phyloP scores from a whole-genome alignment of 2,329 filamentous ascomycete genomes.

The Claviceps digitariae region DNA sequence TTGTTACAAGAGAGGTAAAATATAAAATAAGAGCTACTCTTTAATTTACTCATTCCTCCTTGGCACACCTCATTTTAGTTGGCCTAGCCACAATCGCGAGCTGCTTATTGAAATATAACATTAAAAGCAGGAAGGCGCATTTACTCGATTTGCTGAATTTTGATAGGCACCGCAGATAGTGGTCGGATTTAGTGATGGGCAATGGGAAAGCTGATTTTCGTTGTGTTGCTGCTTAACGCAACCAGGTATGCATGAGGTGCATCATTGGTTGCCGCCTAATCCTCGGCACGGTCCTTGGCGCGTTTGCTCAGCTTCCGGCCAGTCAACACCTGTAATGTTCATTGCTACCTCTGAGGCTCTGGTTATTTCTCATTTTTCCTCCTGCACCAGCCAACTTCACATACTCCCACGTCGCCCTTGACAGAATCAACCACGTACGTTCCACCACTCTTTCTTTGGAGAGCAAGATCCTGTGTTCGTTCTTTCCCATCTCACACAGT shows the following conservation, averaged over 20 bases:
- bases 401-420: conserved; percentile 1
- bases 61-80: too few species aligned
- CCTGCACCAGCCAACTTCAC: neutral
- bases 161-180: too few species aligned
- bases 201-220: neutral
- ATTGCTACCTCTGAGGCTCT: neutral
- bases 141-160: too few species aligned
- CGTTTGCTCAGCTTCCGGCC: neutral
- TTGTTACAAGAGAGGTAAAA: too few species aligned
- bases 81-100: neutral
- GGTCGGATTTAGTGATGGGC: neutral
- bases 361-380: conserved; percentile 6
- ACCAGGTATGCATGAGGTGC: neutral
- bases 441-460: neutral
- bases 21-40: too few species aligned
- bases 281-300: conserved; percentile 4
- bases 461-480: neutral
- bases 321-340: conserved; percentile 1
- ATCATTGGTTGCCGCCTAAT: conserved; percentile 5
- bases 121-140: neutral
- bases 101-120: neutral
- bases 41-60: neutral
- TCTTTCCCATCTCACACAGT: conserved; percentile 5
- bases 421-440: neutral
- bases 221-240: neutral